A percentile compares a stretch with the other conserved stretches of the same genome.
phyloP scores from a whole-genome alignment of 345 rosid species.

The Mangifera indica region DNA sequence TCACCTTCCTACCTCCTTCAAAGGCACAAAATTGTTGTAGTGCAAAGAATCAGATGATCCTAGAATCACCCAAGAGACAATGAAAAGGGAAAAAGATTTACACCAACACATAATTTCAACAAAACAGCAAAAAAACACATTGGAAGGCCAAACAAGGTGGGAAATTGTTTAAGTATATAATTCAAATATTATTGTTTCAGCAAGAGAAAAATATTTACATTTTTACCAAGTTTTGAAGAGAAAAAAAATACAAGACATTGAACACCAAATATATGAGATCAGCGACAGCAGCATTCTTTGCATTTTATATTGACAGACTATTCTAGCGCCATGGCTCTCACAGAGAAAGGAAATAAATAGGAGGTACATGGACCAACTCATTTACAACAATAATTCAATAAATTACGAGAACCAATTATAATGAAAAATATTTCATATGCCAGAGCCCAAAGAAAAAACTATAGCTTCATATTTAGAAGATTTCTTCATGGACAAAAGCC shows the following conservation, averaged over 20 bases:
- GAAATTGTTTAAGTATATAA: background rate
- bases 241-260: background rate
- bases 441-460: too few relatives aligned
- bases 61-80: background rate
- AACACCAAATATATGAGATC: conserved; percentile 1
- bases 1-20: background rate
- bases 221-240: too few relatives aligned
- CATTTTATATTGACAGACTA: too few relatives aligned
- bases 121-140: background rate
- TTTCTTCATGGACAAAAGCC: background rate
- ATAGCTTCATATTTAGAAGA: background rate
- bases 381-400: background rate
- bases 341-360: background rate
- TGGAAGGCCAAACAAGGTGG: background rate
- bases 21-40: too few relatives aligned
- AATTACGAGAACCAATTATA: too few relatives aligned
- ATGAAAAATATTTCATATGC: too few relatives aligned
- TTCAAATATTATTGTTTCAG: background rate
- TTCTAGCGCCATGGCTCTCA: background rate
- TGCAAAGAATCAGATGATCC: background rate
- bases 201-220: too few relatives aligned
- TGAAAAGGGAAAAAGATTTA: background rate
- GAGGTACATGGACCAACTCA: background rate
- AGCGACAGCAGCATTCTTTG: background rate
- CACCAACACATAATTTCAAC: background rate